phyloP scores from a whole-genome alignment of 1,284 basidiomycete species.

The Paramarasmius palmivorus region DNA sequence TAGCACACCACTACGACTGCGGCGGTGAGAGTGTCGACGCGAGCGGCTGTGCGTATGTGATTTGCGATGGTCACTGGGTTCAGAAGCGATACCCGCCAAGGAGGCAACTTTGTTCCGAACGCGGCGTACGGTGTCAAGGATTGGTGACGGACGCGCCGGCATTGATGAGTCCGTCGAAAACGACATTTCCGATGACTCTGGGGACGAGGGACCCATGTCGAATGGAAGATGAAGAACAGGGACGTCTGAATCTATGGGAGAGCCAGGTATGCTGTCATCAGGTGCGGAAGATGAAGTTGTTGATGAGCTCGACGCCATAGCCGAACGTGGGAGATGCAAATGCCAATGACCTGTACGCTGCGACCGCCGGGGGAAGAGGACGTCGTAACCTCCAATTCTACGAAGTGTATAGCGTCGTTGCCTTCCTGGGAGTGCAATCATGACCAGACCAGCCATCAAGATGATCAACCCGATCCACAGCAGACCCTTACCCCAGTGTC shows the following conservation, averaged over 20 bases:
- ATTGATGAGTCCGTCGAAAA: slow-evolving; percentile 37
- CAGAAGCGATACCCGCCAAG: slow-evolving; percentile 38
- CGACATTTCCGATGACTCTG: slow-evolving; percentile 49
- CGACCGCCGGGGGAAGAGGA: slow-evolving; percentile 70
- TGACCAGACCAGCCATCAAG: slow-evolving; percentile 67
- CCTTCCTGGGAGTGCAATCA: slow-evolving; percentile 58
- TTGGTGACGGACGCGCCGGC: slow-evolving; percentile 37
- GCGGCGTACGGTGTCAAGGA: slow-evolving; percentile 53
- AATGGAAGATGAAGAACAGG: slow-evolving; percentile 66
- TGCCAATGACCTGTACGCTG: slow-evolving; percentile 71
- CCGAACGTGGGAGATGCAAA: slow-evolving; percentile 64
- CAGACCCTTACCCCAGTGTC: slow-evolving; percentile 80
- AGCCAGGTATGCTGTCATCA: slow-evolving; percentile 38
- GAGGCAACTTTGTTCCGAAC: slow-evolving; percentile 57
- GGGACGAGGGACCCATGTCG: slow-evolving; percentile 56
- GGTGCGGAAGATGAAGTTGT: slow-evolving; percentile 53
- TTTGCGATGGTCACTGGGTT: slow-evolving; percentile 32
- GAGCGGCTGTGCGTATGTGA: slow-evolving; percentile 42
- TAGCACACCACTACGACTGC: slow-evolving; percentile 56
- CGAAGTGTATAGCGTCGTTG: slow-evolving; percentile 59
- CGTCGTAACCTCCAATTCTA: slow-evolving; percentile 71
- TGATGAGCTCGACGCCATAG: slow-evolving; percentile 47
- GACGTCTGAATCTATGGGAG: slow-evolving; percentile 53
- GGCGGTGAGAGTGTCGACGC: slow-evolving; percentile 43
- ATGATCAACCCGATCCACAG: slow-evolving; percentile 82